Base-by-base conservation (phyloP, 352 stramenopile genomes). In the Saprolegnia diclina region DNA sequence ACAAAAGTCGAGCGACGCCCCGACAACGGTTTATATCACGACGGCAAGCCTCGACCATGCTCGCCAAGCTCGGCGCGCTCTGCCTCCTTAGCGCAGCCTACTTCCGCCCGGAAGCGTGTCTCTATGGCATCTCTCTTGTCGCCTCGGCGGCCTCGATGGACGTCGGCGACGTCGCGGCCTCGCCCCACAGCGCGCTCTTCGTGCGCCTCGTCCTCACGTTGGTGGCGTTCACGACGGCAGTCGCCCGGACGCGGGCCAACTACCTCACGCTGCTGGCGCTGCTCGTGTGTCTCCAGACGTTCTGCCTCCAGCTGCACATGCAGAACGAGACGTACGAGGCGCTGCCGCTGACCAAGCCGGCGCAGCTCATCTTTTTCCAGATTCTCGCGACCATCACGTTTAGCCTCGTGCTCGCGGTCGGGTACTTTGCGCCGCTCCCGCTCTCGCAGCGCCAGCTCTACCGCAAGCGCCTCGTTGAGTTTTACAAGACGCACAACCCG, bases 401-500 rank as follows among this genome's bases (percentile, higher is more conserved):
- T 69, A 88, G 24, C 86, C 88, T 74, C 72, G 73, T 55, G 73
- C 72, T 53, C 73, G 67, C 67, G 67, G 69, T 45, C 71, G 65
- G 21, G 7, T 64, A 50, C 35, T 65, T 65, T 71, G 26, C 56
- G 10, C 52, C 65, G 1, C 22, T n/a, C n/a, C 44, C 40, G 6
- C 16, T 52, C 26, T 32, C 35, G 16, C 9, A 11, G 19, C 54
- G 53, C 52, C n/a, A 53, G 42, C 38, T 26, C 75, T 79, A 56
- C 59, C 88, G 82, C 19, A 72, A 76, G 64, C 73, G 80, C 45
- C 56, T 93, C 66, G 40, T 77, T 50, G 76, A 73, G 24, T 94
- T 94, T 69, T 94, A 94, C 71, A 65, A 64, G 1, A 85, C 88
- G 71, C 77, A 92, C 74, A 92, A 94, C 62, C 81, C 83, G 9